Base-by-base conservation (phyloP, 345 rosid genomes). In the Salix caprea region DNA sequence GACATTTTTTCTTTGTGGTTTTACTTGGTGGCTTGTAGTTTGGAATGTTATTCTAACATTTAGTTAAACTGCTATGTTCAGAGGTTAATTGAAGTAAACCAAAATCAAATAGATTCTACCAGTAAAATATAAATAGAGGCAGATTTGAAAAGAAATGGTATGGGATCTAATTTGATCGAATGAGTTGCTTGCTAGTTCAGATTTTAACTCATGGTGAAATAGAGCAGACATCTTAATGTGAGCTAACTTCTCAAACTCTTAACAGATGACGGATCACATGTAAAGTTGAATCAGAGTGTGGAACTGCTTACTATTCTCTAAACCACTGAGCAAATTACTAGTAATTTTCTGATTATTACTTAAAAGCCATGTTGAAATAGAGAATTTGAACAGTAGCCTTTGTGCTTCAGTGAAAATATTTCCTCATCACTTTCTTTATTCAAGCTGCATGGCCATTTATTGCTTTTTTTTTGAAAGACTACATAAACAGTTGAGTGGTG, bases 401-500 rank as follows among this genome's bases (percentile, higher is more conserved):
- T 6, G 16, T n/a, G 15, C 15, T 4, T 58, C 12, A 1, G 46
- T n/a, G 42, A 44, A 67, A 39, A 67, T 67, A 39, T 67, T 67
- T 39, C 28, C 50, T 5, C n/a, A 7, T 21, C 42, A 18, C 56
- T 75, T 64, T 68, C 67, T 52, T 69, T 65, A 64, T 72, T 32
- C 34, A 54, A 28, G 71, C 61, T 64, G 36, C 52, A 72, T 42
- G 44, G 21, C 26, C 60, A 11, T 10, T 75, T 5, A 21, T 75
- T 65, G 28, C n/a, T 46, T 68, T 62, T 23, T 80, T 80, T 39
- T 28, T 44, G 76, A 26, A 62, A 64, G 39, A 42, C 16, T 10
- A 30, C n/a, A 50, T 18, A 39, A 62, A 15, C 70, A 44, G 58
- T 39, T 58, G 54, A 39, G 28, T 13, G 12, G 67, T 36, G 16